Evolutionary conservation across 805 yeast species (phyloP), one percentile per base, ranked within the genome.

Genomic region (Kuraishia cidri): DNA sequence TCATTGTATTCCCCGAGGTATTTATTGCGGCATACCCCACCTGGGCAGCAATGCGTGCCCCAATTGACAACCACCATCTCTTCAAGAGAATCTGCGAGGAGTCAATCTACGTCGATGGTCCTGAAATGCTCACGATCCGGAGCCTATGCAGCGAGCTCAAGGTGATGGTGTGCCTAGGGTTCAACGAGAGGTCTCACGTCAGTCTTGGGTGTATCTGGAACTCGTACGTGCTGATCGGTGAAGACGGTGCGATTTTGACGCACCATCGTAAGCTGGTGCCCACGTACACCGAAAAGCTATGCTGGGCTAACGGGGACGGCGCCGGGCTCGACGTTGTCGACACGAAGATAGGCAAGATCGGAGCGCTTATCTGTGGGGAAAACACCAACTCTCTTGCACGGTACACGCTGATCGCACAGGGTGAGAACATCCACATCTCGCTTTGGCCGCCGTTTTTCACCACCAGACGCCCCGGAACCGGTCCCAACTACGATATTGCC

Each of bases 191-290:
- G 26, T 45, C 48, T 1, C 32, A 26, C 10, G 34, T 40, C 15
- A 41, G 46, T 23, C 50, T 45, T 11, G 51, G 51, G 5, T 42
- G 50, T 26, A 31, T 46, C n/a, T 46, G 49, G 50, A 46, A 46
- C 27, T 43, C 50, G 8, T 41, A 40, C 31, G 48, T 41, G 4
- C 30, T 43, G 10, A 37, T 43, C 22, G 45, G 38, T 25, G 44
- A 37, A 14, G 33, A 44, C 27, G 48, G 48, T 8, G 7, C 28
- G 3, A 44, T 44, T 31, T 31, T 38, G 20, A 33, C 41, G 9
- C 47, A 43, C 28, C 48, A 44, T 30, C 33, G 47, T 17, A 44
- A 44, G 28, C 26, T 44, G 8, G 47, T 44, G 2, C 48, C 48
- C 22, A 44, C 48, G 4, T 44, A 33, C 34, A 41, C 34, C 33